A percentile compares a stretch with the other conserved stretches of the same genome.
Evolutionary conservation across 2,329 filamentous ascomycete species (phyloP).

Genomic region (Fusarium stilboides): DNA sequence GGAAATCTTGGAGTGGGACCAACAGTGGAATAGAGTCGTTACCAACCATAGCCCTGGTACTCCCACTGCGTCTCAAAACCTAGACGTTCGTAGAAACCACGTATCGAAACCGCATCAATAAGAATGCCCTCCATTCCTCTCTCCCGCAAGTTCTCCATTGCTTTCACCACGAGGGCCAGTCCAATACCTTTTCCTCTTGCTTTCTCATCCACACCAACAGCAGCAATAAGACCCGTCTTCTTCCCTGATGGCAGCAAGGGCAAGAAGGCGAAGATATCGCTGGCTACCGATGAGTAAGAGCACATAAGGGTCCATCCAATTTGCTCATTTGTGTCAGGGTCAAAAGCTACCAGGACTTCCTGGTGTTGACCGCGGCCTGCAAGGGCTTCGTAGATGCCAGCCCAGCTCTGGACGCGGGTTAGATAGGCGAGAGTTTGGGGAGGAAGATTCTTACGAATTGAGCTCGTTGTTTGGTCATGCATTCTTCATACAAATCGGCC

Average conservation of each 20-base stretch:
- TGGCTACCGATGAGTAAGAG: conserved; percentile 9
- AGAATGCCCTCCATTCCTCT: conserved; percentile 43
- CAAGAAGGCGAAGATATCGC: conserved; percentile 30
- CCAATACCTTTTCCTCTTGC: conserved; percentile 43
- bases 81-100: conserved; percentile 44
- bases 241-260: conserved; percentile 38
- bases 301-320: conserved; percentile 49
- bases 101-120: conserved; percentile 41
- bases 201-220: conserved; percentile 43
- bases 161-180: conserved; percentile 40
- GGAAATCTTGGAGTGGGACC: no score
- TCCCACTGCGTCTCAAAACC: conserved; percentile 38
- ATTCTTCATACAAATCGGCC: conserved; percentile 44
- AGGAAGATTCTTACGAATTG: conserved; percentile 30
- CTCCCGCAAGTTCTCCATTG: conserved; percentile 40
- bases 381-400: conserved; percentile 30
- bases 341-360: conserved; percentile 45
- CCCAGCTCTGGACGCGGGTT: conserved; percentile 32
- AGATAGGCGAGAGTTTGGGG: neutral
- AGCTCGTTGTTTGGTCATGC: conserved; percentile 41
- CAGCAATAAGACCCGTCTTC: conserved; percentile 43
- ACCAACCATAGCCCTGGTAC: conserved; percentile 32
- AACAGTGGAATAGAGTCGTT: neutral
- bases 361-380: conserved; percentile 36
- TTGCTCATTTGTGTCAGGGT: conserved; percentile 44